Conservation (phyloP, 2,329 filamentous ascomycete species). For the Arachnomyces sp. region DNA sequence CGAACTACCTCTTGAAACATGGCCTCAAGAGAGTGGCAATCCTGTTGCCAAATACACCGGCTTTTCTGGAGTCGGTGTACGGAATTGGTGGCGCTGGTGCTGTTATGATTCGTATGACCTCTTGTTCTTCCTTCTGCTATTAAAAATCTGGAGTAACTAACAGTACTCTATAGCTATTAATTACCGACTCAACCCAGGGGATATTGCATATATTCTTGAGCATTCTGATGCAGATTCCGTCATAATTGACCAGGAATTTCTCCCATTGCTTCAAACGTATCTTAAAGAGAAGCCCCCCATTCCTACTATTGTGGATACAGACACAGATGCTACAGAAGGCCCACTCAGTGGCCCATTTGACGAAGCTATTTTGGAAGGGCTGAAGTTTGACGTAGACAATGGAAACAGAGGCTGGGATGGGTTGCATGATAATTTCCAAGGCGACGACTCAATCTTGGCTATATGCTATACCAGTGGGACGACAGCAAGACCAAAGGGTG, state of each 20-base stretch:
- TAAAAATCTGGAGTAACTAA: conserved; percentile 29
- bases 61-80: conserved; percentile 84
- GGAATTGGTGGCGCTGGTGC: conserved; percentile 75
- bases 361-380: conserved; percentile 70
- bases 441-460: conserved; percentile 76
- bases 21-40: conserved; percentile 71
- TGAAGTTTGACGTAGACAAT: conserved; percentile 59
- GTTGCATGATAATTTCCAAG: conserved; percentile 58
- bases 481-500: conserved; percentile 84
- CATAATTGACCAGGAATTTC: conserved; percentile 76
- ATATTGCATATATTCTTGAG: conserved; percentile 83
- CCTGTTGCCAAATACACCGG: conserved; percentile 84
- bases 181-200: conserved; percentile 69
- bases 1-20: conserved; percentile 75
- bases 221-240: conserved; percentile 81
- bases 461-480: conserved; percentile 93
- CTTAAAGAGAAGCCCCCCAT: conserved; percentile 52
- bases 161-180: conserved; percentile 46
- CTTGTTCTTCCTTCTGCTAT: neutral
- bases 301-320: conserved; percentile 70
- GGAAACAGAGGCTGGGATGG: conserved; percentile 68
- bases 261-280: conserved; percentile 60
- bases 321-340: conserved; percentile 69
- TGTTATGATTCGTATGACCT: conserved; percentile 55
- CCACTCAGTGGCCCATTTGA: conserved; percentile 73